A percentile compares a stretch with the other conserved stretches of the same genome.
phyloP scores from a whole-genome alignment of 345 rosid species.

The Theobroma cacao region DNA sequence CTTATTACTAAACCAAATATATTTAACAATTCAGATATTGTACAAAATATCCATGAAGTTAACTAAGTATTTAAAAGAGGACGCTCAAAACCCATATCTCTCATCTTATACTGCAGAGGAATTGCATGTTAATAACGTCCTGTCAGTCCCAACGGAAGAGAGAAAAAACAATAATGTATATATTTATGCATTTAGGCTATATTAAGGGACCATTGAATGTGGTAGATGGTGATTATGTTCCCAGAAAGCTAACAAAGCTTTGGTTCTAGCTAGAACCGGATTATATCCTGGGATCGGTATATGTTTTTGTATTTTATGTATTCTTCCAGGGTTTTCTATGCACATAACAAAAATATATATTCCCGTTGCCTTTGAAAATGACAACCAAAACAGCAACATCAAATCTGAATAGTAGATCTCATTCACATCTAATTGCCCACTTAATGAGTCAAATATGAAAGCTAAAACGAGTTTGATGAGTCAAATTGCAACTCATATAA shows the following conservation, averaged over 20 bases:
- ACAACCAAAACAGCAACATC: constrained; percentile 15
- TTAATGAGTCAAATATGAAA: constrained; percentile 15
- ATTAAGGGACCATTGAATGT: not conserved
- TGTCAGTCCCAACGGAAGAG: no score
- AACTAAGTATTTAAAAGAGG: not conserved
- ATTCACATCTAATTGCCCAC: constrained; percentile 14
- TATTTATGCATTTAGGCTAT: not conserved
- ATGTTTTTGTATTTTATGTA: not conserved
- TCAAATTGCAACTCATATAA: not conserved
- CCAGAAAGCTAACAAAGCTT: constrained; percentile 15
- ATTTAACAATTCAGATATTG: no score
- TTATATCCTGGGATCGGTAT: not conserved
- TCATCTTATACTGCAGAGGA: not conserved
- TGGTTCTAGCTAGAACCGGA: not conserved
- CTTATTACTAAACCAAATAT: not conserved
- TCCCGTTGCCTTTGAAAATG: constrained; percentile 11
- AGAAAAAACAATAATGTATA: no score
- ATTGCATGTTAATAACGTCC: no score
- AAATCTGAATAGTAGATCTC: constrained; percentile 26
- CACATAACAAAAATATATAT: not conserved
- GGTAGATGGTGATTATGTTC: constrained; percentile 8
- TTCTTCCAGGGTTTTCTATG: not conserved
- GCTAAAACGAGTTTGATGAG: not conserved
- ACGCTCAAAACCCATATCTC: not conserved
- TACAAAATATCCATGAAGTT: no score